Conservation (phyloP, 192 early-diverging fungal genomes). For the Backusella liffmaniae region DNA sequence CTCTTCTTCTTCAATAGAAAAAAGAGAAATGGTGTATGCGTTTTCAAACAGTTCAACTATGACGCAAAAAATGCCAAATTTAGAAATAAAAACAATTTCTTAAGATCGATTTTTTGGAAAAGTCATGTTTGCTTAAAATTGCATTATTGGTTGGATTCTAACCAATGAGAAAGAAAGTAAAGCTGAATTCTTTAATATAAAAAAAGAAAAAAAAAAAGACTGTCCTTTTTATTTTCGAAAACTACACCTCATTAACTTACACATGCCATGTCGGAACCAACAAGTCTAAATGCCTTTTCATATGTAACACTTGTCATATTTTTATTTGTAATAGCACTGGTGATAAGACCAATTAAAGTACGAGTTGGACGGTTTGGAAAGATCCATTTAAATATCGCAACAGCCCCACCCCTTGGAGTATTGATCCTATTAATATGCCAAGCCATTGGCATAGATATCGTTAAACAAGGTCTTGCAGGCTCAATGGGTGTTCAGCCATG, state of each 20-base stretch:
- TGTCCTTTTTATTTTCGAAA: neutral
- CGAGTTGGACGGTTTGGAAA: constrained; percentile 25
- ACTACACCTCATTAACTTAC: neutral
- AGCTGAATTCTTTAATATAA: neutral
- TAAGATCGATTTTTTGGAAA: no score
- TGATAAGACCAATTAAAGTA: constrained; percentile 60
- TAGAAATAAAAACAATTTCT: no score
- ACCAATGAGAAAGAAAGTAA: neutral
- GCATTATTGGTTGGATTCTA: no score
- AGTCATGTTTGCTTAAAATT: no score
- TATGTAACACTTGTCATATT: constrained; percentile 64
- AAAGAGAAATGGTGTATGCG: no score
- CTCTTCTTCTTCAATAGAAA: no score
- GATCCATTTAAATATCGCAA: constrained; percentile 61
- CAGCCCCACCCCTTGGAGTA: constrained; percentile 68
- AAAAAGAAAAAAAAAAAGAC: neutral
- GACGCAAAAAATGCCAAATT: neutral
- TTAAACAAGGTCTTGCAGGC: constrained; percentile 60
- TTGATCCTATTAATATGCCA: constrained; percentile 63
- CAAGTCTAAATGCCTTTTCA: constrained; percentile 43
- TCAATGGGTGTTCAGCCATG: constrained; percentile 68
- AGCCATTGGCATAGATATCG: constrained; percentile 44
- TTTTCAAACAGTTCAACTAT: neutral
- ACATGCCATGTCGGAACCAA: neutral
- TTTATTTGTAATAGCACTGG: constrained; percentile 54